Base-by-base conservation (phyloP, 306 rosid genomes). In the Inga leiocalycina region DNA sequence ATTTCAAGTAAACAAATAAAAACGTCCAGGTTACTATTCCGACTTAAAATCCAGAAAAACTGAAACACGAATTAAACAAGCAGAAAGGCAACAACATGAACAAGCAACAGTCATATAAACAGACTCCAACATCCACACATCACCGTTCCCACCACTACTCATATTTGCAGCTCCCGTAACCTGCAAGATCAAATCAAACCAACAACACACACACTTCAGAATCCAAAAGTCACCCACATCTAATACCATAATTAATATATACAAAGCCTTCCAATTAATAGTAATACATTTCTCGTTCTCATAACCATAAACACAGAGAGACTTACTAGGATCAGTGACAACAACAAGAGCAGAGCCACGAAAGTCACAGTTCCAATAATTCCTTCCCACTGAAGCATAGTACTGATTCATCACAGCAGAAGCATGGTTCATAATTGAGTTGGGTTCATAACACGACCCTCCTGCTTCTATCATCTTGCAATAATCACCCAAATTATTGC, bases 371-470 rank as follows among this genome's bases (percentile, higher is more conserved):
- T 80, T 62, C 79, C 85, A 78, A 9, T 30, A 5, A 15, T 72
- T 77, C 81, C 75, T 81, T 5, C 88, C 86, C 4, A 8, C 41
- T 1, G 68, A 22, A 4, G 41, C 83, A 66, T 83, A 88, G 82
- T 74, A 88, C 69, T 77, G 85, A 82, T 89, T 89, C 93, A 89
- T 88, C 14, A 69, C 85, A 79, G 41, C 77, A 41, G 90, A 86
- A 64, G 94, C 93, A 78, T 86, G 88, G 56, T 32, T 84, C 0
- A 62, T 17, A 10, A 49, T 35, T 56, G 75, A 71, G 77, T 64
- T n/a, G 0, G 94, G 92, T 7, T 74, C 0, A 22, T 15, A 85
- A 79, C 91, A 91, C 3, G 84, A 30, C 9, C 90, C 89, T 35
- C 80, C 87, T 22, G 37, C 6, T 76, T 85, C 74, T 43, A 89